phyloP scores from a whole-genome alignment of 2,329 filamentous ascomycete genomes.

The Penicillium psychrosexuale region DNA sequence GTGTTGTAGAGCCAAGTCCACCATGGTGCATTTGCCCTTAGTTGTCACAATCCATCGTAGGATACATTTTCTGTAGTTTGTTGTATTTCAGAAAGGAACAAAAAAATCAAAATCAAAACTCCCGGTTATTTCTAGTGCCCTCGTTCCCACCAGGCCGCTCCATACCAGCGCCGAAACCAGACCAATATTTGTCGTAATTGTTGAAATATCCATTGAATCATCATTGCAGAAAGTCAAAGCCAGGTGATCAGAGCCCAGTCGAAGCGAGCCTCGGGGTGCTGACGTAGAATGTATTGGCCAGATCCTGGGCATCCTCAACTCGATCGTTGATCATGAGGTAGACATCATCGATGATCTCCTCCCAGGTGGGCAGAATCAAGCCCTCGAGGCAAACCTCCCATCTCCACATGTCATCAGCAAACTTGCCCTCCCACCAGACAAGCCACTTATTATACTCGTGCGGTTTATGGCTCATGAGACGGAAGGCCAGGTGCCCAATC shows the following conservation, averaged over 20 bases:
- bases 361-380: constrained; percentile 27
- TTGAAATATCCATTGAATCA: background rate
- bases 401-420: constrained; percentile 24
- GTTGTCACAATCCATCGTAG: background rate
- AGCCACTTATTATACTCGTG: constrained; percentile 20
- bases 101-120: background rate
- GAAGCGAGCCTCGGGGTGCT: background rate
- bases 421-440: constrained; percentile 25
- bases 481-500: constrained; percentile 13
- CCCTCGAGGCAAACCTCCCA: constrained; percentile 26
- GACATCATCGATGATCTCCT: constrained; percentile 27
- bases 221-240: too few relatives aligned
- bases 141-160: background rate
- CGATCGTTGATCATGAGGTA: constrained; percentile 23
- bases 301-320: constrained; percentile 25
- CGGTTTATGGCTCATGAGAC: constrained; percentile 13
- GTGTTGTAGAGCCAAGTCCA: background rate
- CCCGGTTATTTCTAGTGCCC: background rate
- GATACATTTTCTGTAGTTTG: background rate
- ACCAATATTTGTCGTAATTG: background rate
- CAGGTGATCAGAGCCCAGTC: background rate
- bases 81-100: background rate
- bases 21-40: background rate
- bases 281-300: constrained; percentile 8
- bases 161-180: background rate